Evolutionary conservation across 192 early-diverging fungal species (phyloP).

Genomic region (Backusella liffmaniae): DNA sequence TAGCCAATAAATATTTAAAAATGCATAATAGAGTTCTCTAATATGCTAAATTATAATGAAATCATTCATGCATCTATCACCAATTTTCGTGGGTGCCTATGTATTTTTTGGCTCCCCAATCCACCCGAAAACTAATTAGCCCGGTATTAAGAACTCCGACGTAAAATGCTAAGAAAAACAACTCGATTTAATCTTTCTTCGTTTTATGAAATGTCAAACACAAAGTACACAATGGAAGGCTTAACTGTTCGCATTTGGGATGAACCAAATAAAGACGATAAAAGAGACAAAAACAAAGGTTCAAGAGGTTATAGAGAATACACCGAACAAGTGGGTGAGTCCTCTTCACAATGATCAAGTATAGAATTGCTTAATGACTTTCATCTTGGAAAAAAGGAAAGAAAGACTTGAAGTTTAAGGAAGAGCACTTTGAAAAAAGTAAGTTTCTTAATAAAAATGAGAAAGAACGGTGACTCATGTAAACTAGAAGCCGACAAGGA

Average conservation of each 20-base stretch:
- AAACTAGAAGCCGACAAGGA: background rate
- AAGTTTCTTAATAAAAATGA: background rate
- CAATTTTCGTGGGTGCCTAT: too few species aligned
- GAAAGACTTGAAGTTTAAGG: background rate
- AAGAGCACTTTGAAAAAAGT: background rate
- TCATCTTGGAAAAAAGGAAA: background rate
- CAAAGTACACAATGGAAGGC: constrained; percentile 11
- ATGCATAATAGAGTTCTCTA: too few species aligned
- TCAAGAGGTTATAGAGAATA: constrained; percentile 11
- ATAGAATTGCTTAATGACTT: background rate
- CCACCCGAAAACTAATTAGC: too few species aligned
- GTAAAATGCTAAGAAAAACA: too few species aligned
- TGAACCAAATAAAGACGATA: background rate
- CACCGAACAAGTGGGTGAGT: constrained; percentile 3
- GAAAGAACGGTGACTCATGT: background rate
- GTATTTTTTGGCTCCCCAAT: too few species aligned
- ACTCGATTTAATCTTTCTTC: background rate
- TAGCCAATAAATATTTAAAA: too few species aligned
- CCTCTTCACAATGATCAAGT: background rate
- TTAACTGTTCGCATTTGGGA: constrained; percentile 13
- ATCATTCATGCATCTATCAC: too few species aligned
- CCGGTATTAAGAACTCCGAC: too few species aligned
- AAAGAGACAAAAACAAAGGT: background rate
- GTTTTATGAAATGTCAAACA: background rate
- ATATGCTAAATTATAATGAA: too few species aligned